Conservation (phyloP, 1,284 basidiomycete species). For the Testicularia cyperi region DNA sequence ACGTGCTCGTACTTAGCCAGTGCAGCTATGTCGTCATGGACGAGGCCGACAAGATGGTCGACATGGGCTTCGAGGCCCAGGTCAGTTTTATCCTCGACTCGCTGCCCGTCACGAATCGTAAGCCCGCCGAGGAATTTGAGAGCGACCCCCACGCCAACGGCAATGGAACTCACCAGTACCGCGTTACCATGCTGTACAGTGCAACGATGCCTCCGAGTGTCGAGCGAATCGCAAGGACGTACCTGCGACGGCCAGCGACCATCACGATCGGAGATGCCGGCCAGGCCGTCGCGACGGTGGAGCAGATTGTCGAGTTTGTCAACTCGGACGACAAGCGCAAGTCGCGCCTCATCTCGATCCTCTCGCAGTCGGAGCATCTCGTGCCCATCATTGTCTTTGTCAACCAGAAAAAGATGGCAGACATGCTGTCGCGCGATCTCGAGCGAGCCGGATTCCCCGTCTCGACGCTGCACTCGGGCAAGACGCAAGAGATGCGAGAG, state of each 20-base stretch:
- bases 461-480: constrained; percentile 90
- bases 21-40: constrained; percentile 99
- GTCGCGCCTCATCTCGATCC: constrained; percentile 83
- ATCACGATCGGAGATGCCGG: constrained; percentile 98
- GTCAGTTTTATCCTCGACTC: constrained; percentile 93
- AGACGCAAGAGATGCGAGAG: constrained; percentile 95
- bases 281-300: constrained; percentile 94
- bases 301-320: constrained; percentile 92
- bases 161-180: constrained; percentile 39
- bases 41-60: constrained; percentile 98
- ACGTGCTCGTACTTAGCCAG: constrained; percentile 89
- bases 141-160: constrained; percentile 23
- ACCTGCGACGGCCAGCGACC: constrained; percentile 84
- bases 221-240: constrained; percentile 89
- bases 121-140: constrained; percentile 64
- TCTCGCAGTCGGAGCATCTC: constrained; percentile 73
- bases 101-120: constrained; percentile 80
- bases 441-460: constrained; percentile 82
- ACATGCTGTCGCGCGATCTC: constrained; percentile 90
- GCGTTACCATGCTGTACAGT: constrained; percentile 76
- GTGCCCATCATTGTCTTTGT: constrained; percentile 98
- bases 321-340: constrained; percentile 91
- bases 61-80: constrained; percentile 92
- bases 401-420: constrained; percentile 98
- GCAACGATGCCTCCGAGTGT: constrained; percentile 98